A percentile compares a stretch with the other conserved stretches of the same genome.
Conservation (phyloP, 768 basidiomycete genomes). For the Porphyrellus cyaneotinctus region DNA sequence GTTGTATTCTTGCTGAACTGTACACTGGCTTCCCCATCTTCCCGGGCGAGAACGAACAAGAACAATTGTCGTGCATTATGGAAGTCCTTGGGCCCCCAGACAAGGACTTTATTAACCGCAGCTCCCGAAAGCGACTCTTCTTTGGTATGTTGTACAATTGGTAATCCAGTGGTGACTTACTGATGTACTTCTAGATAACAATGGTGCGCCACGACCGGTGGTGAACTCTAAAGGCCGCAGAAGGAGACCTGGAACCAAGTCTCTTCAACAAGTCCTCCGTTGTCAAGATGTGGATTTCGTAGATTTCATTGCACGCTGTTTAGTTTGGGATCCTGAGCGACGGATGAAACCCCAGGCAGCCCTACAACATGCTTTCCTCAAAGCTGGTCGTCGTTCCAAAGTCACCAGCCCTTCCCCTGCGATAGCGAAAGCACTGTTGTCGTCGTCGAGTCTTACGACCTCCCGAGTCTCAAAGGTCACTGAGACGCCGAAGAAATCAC, state of each 20-base stretch:
- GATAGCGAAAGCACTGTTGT: conserved; percentile 52
- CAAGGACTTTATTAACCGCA: conserved; percentile 90
- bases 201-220: conserved; percentile 87
- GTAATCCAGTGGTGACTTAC: background rate
- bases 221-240: conserved; percentile 96
- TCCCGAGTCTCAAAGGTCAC: conserved; percentile 52
- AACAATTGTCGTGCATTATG: conserved; percentile 98
- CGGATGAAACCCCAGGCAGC: conserved; percentile 92
- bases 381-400: conserved; percentile 58
- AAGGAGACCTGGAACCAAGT: conserved; percentile 87
- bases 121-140: conserved; percentile 90
- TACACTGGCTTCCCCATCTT: conserved; percentile 98
- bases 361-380: conserved; percentile 85
- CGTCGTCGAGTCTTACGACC: conserved; percentile 51
- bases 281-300: conserved; percentile 94
- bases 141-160: conserved; percentile 61
- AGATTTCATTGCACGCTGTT: conserved; percentile 94
- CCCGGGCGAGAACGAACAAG: conserved; percentile 98
- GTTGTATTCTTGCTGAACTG: conserved; percentile 95
- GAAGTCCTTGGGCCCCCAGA: conserved; percentile 96
- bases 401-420: conserved; percentile 39
- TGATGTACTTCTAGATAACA: conserved; percentile 60
- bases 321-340: conserved; percentile 98
- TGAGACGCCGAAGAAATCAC: conserved; percentile 83
- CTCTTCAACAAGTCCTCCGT: conserved; percentile 81